These are phyloP conservation scores for Talaromyces sp. DNA, from an alignment of 2,329 filamentous ascomycete genomes.

Conservation along the genomic window DNA sequence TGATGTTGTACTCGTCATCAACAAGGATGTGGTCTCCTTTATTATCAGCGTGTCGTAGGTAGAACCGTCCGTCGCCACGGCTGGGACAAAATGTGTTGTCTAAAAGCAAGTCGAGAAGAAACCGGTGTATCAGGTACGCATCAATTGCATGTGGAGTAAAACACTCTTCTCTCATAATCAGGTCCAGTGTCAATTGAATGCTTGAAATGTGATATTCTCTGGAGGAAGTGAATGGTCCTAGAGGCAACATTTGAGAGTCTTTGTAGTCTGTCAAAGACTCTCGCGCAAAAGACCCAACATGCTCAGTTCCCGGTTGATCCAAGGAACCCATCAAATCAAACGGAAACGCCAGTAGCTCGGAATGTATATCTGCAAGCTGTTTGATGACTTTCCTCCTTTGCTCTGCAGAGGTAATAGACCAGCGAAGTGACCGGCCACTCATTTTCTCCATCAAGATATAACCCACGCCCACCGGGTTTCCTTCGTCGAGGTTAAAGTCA, in stretches of 20 bases:
- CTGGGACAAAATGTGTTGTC: slow-evolving; percentile 11
- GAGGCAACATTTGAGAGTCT: slow-evolving; percentile 16
- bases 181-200: slow-evolving; percentile 28
- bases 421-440: slow-evolving; percentile 32
- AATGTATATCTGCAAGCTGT: slow-evolving; percentile 34
- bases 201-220: slow-evolving; percentile 31
- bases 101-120: slow-evolving; percentile 32
- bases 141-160: slow-evolving; percentile 28
- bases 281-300: slow-evolving; percentile 33
- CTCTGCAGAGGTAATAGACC: slow-evolving; percentile 25
- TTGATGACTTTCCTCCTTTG: slow-evolving; percentile 32
- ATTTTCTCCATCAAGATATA: slow-evolving; percentile 43
- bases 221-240: slow-evolving; percentile 31
- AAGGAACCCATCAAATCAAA: slow-evolving; percentile 35
- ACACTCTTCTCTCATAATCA: slow-evolving; percentile 24
- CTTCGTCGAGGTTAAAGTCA: slow-evolving; percentile 29
- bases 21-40: slow-evolving; percentile 47
- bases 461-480: slow-evolving; percentile 32
- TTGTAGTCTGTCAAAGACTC: slow-evolving; percentile 33
- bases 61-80: slow-evolving; percentile 30
- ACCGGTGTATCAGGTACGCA: slow-evolving; percentile 39
- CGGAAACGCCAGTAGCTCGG: slow-evolving; percentile 33
- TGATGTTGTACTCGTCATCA: slow-evolving; percentile 42
- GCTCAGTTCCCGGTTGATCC: slow-evolving; percentile 17
- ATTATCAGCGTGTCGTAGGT: slow-evolving; percentile 44